phyloP scores from a whole-genome alignment of 2,329 filamentous ascomycete species.

The Paracorniculantispora psalliotae region DNA sequence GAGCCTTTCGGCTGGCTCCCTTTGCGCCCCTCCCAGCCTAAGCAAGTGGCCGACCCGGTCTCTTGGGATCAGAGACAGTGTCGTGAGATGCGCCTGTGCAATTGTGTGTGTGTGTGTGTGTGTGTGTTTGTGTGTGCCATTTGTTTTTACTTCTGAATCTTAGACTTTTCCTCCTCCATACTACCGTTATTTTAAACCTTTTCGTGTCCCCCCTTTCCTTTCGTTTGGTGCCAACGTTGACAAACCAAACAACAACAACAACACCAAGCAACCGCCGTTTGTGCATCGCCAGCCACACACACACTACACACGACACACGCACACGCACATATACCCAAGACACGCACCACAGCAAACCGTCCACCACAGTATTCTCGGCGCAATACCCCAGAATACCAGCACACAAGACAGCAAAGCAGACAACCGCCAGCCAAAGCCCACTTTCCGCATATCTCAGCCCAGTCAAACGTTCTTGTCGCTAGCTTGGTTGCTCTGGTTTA shows the following conservation, averaged over 20 bases:
- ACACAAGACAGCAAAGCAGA: not conserved
- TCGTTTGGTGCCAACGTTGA: not conserved
- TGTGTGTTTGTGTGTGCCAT: not conserved
- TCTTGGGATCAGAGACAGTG: not conserved
- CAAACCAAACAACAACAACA: not conserved
- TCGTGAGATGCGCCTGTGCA: slow-evolving; percentile 2
- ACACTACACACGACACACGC: not conserved
- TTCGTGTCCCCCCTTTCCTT: not conserved
- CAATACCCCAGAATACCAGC: not conserved
- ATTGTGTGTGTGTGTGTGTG: not conserved
- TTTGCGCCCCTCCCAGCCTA: not conserved
- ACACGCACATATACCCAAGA: not conserved
- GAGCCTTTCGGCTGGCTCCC: not conserved
- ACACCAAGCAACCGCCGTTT: slow-evolving; percentile 1
- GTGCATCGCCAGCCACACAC: not conserved
- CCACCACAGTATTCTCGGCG: not conserved
- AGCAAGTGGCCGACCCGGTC: not conserved
- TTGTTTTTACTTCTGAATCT: not conserved
- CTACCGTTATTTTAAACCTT: not conserved
- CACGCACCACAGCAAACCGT: not conserved
- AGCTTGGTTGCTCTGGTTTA: not conserved
- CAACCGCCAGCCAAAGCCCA: not conserved
- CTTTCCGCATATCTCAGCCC: not conserved
- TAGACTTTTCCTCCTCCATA: not conserved
- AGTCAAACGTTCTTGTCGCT: not conserved